Evolutionary conservation across 257 asterid species (phyloP).

Genomic region (Hygrophila difformis): DNA sequence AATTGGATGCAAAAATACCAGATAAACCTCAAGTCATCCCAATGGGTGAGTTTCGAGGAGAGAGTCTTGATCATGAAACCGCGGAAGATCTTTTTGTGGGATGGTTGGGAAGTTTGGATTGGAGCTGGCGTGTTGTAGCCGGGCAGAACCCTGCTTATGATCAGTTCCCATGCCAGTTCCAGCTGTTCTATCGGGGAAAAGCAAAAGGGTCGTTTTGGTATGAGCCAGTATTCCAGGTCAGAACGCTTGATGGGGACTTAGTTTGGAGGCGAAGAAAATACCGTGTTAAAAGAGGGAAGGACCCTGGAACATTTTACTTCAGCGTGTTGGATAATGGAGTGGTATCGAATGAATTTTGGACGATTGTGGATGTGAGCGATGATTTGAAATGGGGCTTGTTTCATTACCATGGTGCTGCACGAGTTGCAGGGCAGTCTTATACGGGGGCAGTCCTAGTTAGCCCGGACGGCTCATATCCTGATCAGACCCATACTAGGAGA

Average conservation of each 20-base stretch:
- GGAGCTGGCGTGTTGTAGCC: constrained; percentile 97
- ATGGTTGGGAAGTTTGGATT: constrained; percentile 67
- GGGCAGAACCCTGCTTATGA: constrained; percentile 98
- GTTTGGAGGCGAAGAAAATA: constrained; percentile 86
- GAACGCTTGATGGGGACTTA: constrained; percentile 49
- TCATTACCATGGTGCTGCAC: constrained; percentile 86
- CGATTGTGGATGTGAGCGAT: constrained; percentile 69
- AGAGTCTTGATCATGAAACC: constrained; percentile 42
- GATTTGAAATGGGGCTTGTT: constrained; percentile 90
- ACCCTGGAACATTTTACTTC: constrained; percentile 62
- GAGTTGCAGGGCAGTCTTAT: constrained; percentile 87
- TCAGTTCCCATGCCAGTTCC: constrained; percentile 94
- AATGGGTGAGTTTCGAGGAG: constrained; percentile 53
- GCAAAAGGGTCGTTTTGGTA: constrained; percentile 95
- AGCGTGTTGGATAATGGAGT: constrained; percentile 95
- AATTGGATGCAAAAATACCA: constrained; percentile 73
- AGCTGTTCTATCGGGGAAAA: constrained; percentile 74
- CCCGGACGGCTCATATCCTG: constrained; percentile 58
- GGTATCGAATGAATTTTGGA: constrained; percentile 80
- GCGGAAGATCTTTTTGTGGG: constrained; percentile 93
- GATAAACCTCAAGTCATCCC: constrained; percentile 58
- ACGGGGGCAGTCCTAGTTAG: constrained; percentile 87
- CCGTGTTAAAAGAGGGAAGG: constrained; percentile 65
- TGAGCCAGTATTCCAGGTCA: constrained; percentile 83
- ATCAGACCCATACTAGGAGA: constrained; percentile 27